A percentile compares a stretch with the other conserved stretches of the same genome.
Evolutionary conservation across 306 rosid genomes (phyloP).

Genomic region (Castanea sativa): DNA sequence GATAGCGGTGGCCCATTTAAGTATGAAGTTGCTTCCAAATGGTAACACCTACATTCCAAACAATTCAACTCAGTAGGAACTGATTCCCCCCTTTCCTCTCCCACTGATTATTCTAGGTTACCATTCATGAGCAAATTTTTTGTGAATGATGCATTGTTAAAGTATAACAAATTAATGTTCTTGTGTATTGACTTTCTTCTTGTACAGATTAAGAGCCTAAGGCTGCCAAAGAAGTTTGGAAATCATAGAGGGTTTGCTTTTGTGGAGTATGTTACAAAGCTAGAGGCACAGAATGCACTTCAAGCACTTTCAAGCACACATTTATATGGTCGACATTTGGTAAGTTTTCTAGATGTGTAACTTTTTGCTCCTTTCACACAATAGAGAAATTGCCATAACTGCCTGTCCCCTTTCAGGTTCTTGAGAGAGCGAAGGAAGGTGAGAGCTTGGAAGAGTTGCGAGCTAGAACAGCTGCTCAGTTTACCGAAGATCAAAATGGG

Average conservation of each 20-base stretch:
- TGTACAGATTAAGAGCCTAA: slow-evolving; percentile 78
- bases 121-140: not conserved
- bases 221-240: slow-evolving; percentile 82
- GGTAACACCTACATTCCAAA: not conserved
- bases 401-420: slow-evolving; percentile 44
- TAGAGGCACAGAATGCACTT: slow-evolving; percentile 75
- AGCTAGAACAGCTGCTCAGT: slow-evolving; percentile 71
- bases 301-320: slow-evolving; percentile 79
- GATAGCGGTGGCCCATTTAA: no score
- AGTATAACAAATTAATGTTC: not conserved
- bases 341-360: slow-evolving; percentile 32
- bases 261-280: slow-evolving; percentile 87
- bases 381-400: not conserved
- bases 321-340: slow-evolving; percentile 86
- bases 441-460: slow-evolving; percentile 87
- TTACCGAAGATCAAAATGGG: slow-evolving; percentile 48
- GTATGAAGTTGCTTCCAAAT: no score
- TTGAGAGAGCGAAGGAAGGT: slow-evolving; percentile 88
- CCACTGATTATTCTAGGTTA: not conserved
- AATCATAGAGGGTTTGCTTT: slow-evolving; percentile 92
- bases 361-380: not conserved
- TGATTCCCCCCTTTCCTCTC: not conserved
- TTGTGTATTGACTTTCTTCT: not conserved
- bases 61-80: not conserved
- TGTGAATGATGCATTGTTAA: not conserved